These are phyloP conservation scores for Monilinia fructicola DNA, from an alignment of 2,329 filamentous ascomycete genomes.

Conservation along the genomic window DNA sequence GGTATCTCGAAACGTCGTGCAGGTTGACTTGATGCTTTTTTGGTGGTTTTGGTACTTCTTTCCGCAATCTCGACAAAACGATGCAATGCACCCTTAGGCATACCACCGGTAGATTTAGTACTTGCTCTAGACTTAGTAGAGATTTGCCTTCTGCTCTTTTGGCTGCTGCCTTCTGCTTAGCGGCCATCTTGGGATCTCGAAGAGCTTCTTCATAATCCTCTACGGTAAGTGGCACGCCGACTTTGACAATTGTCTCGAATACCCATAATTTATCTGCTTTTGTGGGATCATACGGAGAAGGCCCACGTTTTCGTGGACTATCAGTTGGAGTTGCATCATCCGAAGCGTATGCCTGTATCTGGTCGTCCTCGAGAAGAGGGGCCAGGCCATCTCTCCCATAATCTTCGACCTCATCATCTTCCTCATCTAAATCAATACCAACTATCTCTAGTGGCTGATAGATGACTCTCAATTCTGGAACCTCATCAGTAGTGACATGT, in stretches of 20 bases:
- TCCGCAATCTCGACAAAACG: constrained; percentile 40
- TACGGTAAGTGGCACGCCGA: constrained; percentile 64
- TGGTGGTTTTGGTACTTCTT: constrained; percentile 21
- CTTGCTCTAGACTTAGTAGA: constrained; percentile 11
- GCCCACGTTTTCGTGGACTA: constrained; percentile 42
- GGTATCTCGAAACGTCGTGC: neutral
- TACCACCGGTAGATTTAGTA: constrained; percentile 33
- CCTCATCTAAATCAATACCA: constrained; percentile 70
- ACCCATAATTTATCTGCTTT: constrained; percentile 68
- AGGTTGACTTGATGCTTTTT: constrained; percentile 19
- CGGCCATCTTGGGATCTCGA: constrained; percentile 34
- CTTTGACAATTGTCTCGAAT: constrained; percentile 60
- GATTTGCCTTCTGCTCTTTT: constrained; percentile 32
- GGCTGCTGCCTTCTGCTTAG: constrained; percentile 30
- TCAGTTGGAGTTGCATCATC: constrained; percentile 29
- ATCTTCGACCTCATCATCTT: constrained; percentile 50
- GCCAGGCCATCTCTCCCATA: constrained; percentile 56
- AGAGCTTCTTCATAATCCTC: constrained; percentile 59
- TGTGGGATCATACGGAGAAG: constrained; percentile 61
- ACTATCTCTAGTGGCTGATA: constrained; percentile 77
- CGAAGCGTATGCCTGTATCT: constrained; percentile 46
- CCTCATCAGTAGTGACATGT: constrained; percentile 73
- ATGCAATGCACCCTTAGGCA: constrained; percentile 41
- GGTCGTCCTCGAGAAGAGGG: constrained; percentile 63
- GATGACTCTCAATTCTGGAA: constrained; percentile 74